phyloP scores from a whole-genome alignment of 331 rosid genomes.

The Pyracantha coccinea region DNA sequence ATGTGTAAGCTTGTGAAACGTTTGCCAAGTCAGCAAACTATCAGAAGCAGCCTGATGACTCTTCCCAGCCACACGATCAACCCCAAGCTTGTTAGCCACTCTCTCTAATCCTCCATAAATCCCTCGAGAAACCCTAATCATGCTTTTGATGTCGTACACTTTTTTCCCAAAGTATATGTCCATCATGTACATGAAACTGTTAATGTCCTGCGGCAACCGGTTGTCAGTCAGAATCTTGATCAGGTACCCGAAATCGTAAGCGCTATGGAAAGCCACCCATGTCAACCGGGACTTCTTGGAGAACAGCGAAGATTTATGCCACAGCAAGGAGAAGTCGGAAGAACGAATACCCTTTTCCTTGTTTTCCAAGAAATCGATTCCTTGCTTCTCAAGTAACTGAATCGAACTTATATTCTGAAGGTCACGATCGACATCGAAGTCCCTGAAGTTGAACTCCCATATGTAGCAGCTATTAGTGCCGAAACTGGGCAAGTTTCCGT shows the following conservation, averaged over 20 bases:
- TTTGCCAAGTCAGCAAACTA: slow-evolving; percentile 10
- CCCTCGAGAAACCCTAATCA: not conserved
- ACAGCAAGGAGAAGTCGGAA: not conserved
- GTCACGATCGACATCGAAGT: not conserved
- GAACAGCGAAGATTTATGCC: not conserved
- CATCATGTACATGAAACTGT: not conserved
- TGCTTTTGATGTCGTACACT: not conserved
- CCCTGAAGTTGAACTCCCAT: slow-evolving; percentile 18
- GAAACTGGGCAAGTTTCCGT: not conserved
- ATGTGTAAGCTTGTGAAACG: not conserved
- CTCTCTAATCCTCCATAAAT: slow-evolving; percentile 7
- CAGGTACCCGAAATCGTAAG: slow-evolving; percentile 15
- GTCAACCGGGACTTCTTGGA: not conserved
- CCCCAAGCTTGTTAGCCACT: not conserved
- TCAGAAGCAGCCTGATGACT: slow-evolving; percentile 13
- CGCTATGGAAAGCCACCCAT: slow-evolving; percentile 10
- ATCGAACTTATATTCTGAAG: not conserved
- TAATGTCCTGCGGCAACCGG: not conserved
- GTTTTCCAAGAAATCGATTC: not conserved
- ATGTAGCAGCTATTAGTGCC: not conserved
- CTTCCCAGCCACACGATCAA: slow-evolving; percentile 7
- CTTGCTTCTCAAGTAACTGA: not conserved
- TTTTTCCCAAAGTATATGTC: not conserved
- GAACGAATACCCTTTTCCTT: not conserved
- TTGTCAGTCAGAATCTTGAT: not conserved